These are phyloP conservation scores for Peronospora farinosa DNA, from an alignment of 352 stramenopile genomes.

Conservation along the genomic window DNA sequence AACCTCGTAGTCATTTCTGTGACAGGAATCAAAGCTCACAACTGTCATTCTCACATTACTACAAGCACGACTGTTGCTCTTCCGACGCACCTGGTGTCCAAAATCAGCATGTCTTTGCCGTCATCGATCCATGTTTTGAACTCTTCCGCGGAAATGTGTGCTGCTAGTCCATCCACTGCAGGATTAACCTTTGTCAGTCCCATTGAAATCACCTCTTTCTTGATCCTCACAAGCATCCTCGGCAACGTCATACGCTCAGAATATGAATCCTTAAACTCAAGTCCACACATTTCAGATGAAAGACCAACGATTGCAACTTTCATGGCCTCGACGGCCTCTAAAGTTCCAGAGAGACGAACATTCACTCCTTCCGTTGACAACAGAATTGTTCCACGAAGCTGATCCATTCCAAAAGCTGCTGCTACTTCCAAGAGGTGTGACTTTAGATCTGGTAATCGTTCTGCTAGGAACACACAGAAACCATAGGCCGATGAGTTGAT, in stretches of 20 bases:
- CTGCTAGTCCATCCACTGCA: conserved; percentile 40
- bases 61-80: not conserved
- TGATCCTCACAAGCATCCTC: conserved; percentile 69
- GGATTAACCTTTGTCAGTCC: conserved; percentile 40
- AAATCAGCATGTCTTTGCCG: conserved; percentile 57
- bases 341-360: conserved; percentile 52
- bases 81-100: conserved; percentile 48
- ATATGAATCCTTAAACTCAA: conserved; percentile 66
- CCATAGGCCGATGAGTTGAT: conserved; percentile 73
- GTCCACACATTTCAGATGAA: conserved; percentile 31
- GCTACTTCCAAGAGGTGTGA: conserved; percentile 29
- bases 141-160: conserved; percentile 51
- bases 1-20: conserved; percentile 74
- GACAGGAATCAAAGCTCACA: conserved; percentile 5
- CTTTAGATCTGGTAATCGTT: conserved; percentile 35
- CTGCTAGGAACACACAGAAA: conserved; percentile 46
- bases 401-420: conserved; percentile 22
- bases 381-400: conserved; percentile 60
- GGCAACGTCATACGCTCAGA: conserved; percentile 49
- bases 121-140: conserved; percentile 66
- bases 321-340: conserved; percentile 37
- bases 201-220: conserved; percentile 77
- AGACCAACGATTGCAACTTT: conserved; percentile 39
- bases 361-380: conserved; percentile 62
- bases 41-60: conserved; percentile 6